Conservation (phyloP, 768 basidiomycete species). For the Phylloporus sp. region DNA sequence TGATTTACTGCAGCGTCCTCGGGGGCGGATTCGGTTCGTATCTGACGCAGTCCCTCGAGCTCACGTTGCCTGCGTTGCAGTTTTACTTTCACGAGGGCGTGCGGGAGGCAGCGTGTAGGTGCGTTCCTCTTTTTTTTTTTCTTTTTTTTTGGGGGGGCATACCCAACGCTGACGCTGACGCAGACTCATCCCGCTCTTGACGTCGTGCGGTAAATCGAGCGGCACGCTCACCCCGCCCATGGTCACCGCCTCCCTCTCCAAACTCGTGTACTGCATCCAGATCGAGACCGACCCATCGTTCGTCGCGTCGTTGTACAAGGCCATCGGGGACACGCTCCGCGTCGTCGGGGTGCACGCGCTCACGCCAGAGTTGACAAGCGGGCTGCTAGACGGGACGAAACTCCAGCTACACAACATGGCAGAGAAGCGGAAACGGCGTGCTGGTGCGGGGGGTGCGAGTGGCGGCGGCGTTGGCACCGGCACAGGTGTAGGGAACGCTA, state of each 20-base stretch:
- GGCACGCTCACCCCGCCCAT: constrained; percentile 62
- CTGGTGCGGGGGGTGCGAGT: constrained; percentile 19
- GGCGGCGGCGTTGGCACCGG: no score
- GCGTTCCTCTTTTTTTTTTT: constrained; percentile 19
- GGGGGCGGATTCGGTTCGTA: constrained; percentile 67
- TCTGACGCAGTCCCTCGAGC: constrained; percentile 62
- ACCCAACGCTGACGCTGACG: not conserved
- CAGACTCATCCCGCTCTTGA: constrained; percentile 69
- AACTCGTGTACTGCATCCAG: constrained; percentile 57
- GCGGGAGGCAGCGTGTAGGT: constrained; percentile 72
- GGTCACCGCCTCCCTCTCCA: constrained; percentile 61
- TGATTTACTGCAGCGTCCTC: constrained; percentile 72
- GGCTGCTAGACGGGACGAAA: constrained; percentile 64
- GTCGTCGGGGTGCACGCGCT: constrained; percentile 55
- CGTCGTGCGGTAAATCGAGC: constrained; percentile 62
- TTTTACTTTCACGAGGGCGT: constrained; percentile 88
- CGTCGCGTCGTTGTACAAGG: constrained; percentile 70
- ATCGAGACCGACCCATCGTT: constrained; percentile 73
- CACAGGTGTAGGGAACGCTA: no score
- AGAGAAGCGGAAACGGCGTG: constrained; percentile 52
- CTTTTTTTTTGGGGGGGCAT: not conserved
- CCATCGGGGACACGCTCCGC: constrained; percentile 56
- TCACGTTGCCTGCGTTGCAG: constrained; percentile 62
- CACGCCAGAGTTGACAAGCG: constrained; percentile 47
- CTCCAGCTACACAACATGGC: constrained; percentile 65